phyloP scores from a whole-genome alignment of 805 yeast genomes.

The Candida ovalis region DNA sequence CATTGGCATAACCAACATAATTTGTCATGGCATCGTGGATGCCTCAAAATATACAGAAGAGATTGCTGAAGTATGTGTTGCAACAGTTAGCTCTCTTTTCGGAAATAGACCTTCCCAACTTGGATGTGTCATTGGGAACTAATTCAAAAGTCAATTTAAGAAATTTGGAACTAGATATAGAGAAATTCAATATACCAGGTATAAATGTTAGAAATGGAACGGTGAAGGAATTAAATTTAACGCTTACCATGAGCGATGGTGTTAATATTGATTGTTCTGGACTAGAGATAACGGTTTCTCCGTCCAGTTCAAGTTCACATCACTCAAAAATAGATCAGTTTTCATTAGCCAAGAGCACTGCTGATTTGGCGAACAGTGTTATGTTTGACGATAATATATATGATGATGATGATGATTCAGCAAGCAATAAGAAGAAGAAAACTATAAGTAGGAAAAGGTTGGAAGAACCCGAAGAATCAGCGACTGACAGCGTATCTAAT shows the following conservation, averaged over 20 bases:
- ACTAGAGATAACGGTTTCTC: constrained; percentile 46
- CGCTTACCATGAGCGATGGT: constrained; percentile 67
- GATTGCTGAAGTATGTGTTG: constrained; percentile 73
- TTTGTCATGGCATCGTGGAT: constrained; percentile 53
- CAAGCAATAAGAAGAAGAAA: constrained; percentile 10
- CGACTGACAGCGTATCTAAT: background rate
- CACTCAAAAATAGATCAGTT: constrained; percentile 34
- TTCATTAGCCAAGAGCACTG: constrained; percentile 67
- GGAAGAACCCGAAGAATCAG: background rate
- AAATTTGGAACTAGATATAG: constrained; percentile 70
- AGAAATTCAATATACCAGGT: constrained; percentile 64
- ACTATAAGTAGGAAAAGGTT: constrained; percentile 4
- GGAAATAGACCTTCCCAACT: constrained; percentile 66
- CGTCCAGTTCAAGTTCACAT: constrained; percentile 22
- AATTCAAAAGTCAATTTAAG: constrained; percentile 45
- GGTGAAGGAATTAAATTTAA: constrained; percentile 50
- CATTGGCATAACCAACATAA: background rate
- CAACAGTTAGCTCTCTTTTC: constrained; percentile 81
- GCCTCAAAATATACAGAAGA: constrained; percentile 80
- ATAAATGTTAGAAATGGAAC: constrained; percentile 58
- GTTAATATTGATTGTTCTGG: constrained; percentile 57
- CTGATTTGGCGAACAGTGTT: constrained; percentile 64
- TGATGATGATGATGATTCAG: constrained; percentile 27
- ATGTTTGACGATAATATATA: constrained; percentile 41
- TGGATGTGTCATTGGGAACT: constrained; percentile 74